phyloP scores from a whole-genome alignment of 768 basidiomycete species.

The Kwoniella mangroviensis region DNA sequence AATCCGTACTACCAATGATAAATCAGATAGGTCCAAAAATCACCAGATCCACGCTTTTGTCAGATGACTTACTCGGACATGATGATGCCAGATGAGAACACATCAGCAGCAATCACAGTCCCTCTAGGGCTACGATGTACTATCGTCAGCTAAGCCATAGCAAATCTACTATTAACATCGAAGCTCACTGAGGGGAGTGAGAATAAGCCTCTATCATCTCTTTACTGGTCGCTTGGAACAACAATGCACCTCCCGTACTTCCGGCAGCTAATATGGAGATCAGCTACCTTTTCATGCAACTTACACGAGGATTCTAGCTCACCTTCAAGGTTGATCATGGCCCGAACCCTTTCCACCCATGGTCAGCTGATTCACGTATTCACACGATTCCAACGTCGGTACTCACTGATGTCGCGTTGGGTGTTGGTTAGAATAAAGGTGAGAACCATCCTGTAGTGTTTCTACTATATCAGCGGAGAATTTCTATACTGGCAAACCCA shows the following conservation, averaged over 20 bases:
- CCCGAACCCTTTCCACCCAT: no score
- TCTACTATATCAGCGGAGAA: no score
- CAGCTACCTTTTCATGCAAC: no score
- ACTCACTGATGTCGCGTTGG: constrained; percentile 70
- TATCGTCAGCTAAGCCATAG: no score
- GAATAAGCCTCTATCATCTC: constrained; percentile 93
- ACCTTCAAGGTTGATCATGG: constrained; percentile 91
- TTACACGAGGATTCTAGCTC: no score
- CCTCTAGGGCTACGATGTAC: no score
- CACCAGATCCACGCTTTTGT: not conserved
- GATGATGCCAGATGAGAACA: constrained; percentile 88
- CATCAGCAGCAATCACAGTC: constrained; percentile 84
- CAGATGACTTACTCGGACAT: constrained; percentile 74
- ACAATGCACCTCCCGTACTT: constrained; percentile 79
- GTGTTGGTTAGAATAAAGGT: constrained; percentile 91
- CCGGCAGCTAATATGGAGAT: constrained; percentile 78
- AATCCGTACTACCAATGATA: constrained; percentile 73
- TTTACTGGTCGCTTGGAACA: constrained; percentile 94
- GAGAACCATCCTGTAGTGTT: constrained; percentile 90
- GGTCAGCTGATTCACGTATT: no score
- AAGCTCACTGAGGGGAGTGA: constrained; percentile 73
- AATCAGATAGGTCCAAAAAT: constrained; percentile 3
- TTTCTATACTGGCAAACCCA: no score
- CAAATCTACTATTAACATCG: no score
- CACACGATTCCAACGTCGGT: no score